Conservation (phyloP, 2,329 filamentous ascomycete species). For the Nemania serpens region DNA sequence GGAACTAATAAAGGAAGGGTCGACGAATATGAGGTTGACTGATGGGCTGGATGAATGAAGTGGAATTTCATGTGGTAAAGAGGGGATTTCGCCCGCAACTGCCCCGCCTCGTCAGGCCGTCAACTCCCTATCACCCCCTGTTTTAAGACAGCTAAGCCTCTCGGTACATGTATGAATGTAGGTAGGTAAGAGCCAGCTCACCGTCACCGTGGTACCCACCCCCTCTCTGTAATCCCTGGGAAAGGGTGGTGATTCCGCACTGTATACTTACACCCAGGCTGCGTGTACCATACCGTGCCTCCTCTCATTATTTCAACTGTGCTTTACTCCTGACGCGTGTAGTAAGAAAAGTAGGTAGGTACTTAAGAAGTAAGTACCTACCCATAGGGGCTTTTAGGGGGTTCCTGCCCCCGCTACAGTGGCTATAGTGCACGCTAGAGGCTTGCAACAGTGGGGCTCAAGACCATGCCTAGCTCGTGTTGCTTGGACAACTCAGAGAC, state of each 20-base stretch:
- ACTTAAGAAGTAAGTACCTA: too few relatives aligned
- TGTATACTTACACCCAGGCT: neutral
- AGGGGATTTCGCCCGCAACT: constrained; percentile 35
- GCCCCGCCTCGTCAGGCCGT: constrained; percentile 35
- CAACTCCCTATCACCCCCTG: neutral
- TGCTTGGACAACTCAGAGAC: constrained; percentile 29
- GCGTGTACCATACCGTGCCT: too few relatives aligned
- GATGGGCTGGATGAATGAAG: constrained; percentile 36
- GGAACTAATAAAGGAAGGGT: constrained; percentile 36
- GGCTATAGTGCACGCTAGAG: neutral
- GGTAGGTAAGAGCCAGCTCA: constrained; percentile 1
- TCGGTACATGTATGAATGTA: too few relatives aligned
- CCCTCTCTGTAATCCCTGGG: neutral
- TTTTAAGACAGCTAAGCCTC: too few relatives aligned
- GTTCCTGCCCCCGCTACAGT: constrained; percentile 1
- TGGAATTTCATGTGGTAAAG: constrained; percentile 41
- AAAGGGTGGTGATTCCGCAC: neutral
- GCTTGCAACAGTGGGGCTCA: neutral
- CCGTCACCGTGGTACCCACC: neutral
- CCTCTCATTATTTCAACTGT: neutral
- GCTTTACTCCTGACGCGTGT: too few relatives aligned
- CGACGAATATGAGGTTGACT: constrained; percentile 33
- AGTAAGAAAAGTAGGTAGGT: too few relatives aligned
- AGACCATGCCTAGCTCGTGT: constrained; percentile 5
- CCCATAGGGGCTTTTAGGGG: constrained; percentile 2